Base-by-base conservation (phyloP, 108 stramenopile species). In the Cyclotella choctawhatcheeana region DNA sequence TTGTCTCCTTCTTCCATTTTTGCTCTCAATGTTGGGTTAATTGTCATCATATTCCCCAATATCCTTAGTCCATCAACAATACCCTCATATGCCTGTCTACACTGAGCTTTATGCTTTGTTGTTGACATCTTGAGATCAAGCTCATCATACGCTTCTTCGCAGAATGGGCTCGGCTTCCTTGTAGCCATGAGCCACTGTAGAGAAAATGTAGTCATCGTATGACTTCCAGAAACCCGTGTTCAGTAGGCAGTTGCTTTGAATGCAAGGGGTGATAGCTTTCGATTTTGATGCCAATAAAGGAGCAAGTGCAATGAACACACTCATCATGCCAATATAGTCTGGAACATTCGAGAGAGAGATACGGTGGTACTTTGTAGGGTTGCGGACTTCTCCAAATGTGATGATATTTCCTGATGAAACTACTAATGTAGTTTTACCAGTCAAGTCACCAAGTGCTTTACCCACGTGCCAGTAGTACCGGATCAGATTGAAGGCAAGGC, bases 181-280 rank as follows among this genome's bases (percentile, higher is more conserved):
- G 35, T 62, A 44, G 18, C 37, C 30, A n/a, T 62, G 26, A 48
- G 45, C 60, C 14, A 21, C 5, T 30, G 70, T 71, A 31, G 22
- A 17, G n/a, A 71, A 71, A 17, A 71, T 0, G 27, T 71, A 71
- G n/a, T 71, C 70, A 71, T 71, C 70, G 33, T 60, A 71, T 5
- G 45, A 29, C 47, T 71, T 71, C 62, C 61, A 71, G 0, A 71
- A 29, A 61, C 70, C 70, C 21, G 70, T 71, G 44, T 71, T 71
- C 35, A 71, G 5, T 8, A 71, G 70, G 17, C 22, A 25, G 44
- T 71, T 71, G 13, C 20, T 33, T 17, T 34, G 60, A 35, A 69
- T 43, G 16, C 69, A 30, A n/a, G 69, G 69, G 6, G 69, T 69
- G 35, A 69, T 20, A 27, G 62, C 17, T 3, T 51, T 52, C 4